These are phyloP conservation scores for Malassezia vespertilionis DNA, from an alignment of 1,284 basidiomycete genomes.

Conservation along the genomic window DNA sequence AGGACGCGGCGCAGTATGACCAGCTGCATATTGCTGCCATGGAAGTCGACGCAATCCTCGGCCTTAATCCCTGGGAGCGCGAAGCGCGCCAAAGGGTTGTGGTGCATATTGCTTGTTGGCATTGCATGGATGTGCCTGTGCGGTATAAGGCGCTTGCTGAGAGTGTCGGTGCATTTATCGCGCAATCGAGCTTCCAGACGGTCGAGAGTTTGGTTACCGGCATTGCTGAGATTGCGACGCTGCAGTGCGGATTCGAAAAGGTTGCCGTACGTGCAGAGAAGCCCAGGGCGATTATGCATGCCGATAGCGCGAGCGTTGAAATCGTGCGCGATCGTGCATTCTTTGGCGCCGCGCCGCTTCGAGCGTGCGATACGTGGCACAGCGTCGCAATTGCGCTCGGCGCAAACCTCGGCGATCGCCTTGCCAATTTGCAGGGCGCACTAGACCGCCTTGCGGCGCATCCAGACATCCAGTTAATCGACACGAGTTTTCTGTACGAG, in stretches of 20 bases:
- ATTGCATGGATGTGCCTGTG: slow-evolving; percentile 16
- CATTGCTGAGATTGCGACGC: slow-evolving; percentile 54
- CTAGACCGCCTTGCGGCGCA: slow-evolving; percentile 50
- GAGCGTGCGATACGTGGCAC: slow-evolving; percentile 25
- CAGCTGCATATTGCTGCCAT: slow-evolving; percentile 53
- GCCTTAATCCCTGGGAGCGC: slow-evolving; percentile 64
- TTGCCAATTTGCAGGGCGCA: slow-evolving; percentile 71
- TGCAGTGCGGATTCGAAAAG: slow-evolving; percentile 27
- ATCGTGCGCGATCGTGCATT: slow-evolving; percentile 53
- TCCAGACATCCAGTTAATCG: slow-evolving; percentile 50
- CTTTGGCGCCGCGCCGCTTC: slow-evolving; percentile 8
- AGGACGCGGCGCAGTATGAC: slow-evolving; percentile 11
- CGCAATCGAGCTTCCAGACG: slow-evolving; percentile 57
- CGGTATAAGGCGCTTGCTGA: slow-evolving; percentile 21
- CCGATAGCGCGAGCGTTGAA: slow-evolving; percentile 57
- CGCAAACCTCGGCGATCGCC: slow-evolving; percentile 78
- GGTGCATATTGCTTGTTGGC: slow-evolving; percentile 54
- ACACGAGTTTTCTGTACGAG: slow-evolving; percentile 87
- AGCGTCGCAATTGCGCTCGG: slow-evolving; percentile 67
- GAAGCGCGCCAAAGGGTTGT: slow-evolving; percentile 60
- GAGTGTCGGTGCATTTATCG: slow-evolving; percentile 49
- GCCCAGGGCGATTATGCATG: slow-evolving; percentile 64
- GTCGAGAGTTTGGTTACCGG: slow-evolving; percentile 63
- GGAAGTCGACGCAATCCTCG: slow-evolving; percentile 54
- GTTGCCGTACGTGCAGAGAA: slow-evolving; percentile 59